These are phyloP conservation scores for Coffea canephora DNA, from an alignment of 257 asterid genomes.

Conservation along the genomic window DNA sequence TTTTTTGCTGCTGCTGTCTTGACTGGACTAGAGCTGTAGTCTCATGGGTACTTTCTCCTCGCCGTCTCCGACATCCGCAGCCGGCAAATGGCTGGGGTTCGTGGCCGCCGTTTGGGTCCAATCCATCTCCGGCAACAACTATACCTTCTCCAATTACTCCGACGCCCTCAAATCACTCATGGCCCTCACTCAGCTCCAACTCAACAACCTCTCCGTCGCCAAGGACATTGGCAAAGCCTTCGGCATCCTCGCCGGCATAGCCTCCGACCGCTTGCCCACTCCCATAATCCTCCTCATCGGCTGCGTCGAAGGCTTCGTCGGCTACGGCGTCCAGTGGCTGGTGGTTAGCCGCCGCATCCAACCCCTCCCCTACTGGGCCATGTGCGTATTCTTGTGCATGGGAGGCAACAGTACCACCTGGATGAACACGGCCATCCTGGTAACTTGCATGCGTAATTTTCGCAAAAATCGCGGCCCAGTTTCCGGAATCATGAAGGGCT, in stretches of 20 bases:
- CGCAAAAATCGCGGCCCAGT: conserved; percentile 85
- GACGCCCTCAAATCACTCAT: conserved; percentile 79
- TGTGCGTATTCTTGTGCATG: conserved; percentile 89
- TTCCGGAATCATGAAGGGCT: conserved; percentile 88
- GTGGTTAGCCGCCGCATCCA: conserved; percentile 82
- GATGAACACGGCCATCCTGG: conserved; percentile 96
- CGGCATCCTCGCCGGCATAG: conserved; percentile 85
- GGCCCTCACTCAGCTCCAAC: conserved; percentile 88
- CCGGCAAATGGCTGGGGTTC: conserved; percentile 89
- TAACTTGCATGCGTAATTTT: conserved; percentile 85
- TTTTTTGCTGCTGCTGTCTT: background rate
- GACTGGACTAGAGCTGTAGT: background rate
- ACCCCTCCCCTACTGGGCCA: conserved; percentile 93
- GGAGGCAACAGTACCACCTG: conserved; percentile 98
- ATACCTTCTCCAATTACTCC: conserved; percentile 92
- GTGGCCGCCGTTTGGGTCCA: conserved; percentile 99
- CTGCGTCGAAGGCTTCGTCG: conserved; percentile 75
- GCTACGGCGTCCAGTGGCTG: conserved; percentile 97
- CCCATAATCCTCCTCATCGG: conserved; percentile 77
- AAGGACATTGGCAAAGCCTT: conserved; percentile 96
- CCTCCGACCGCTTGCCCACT: conserved; percentile 81
- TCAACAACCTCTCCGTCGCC: conserved; percentile 90
- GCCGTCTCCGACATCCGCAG: conserved; percentile 59
- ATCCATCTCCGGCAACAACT: conserved; percentile 91
- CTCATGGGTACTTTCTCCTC: conserved; percentile 37